Base-by-base conservation (phyloP, 2,329 filamentous ascomycete genomes). In the Aspergillus udagawae region DNA sequence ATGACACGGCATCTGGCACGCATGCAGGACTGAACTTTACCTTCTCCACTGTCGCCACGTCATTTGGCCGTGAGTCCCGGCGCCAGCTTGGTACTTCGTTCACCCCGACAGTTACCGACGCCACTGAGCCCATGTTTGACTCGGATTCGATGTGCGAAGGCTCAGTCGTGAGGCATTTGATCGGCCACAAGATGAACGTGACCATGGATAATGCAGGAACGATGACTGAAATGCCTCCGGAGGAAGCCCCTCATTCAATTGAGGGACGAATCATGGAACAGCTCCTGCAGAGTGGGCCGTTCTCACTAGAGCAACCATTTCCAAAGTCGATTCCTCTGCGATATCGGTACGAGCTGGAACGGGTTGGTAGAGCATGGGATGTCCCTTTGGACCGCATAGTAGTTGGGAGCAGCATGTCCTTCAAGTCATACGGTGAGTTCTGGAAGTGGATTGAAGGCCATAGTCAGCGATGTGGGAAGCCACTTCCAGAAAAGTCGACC, bases 301-400 rank as follows among this genome's bases (percentile, higher is more conserved):
- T 79, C 54, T 69, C 70, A 2, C 55, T 62, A 17, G 56, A 63
- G 5, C 62, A 66, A 9, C 57, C 65, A 8, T 68, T 71, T 20
- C 61, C 67, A 1, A 55, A 53, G 3, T 67, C 59, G 9, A 59
- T 75, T 20, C 65, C 72, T 4, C 56, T 77, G 17, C 65, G 73
- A 4, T 70, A 70, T 55, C 66, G 74, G 17, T 77, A 76, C 54
- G 75, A 76, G 51, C 52, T 75, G 23, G 73, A 75, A 52, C 65
- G 74, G 28, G 65, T 75, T 41, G 69, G 66, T 23, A 60, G 67
- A 20, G 61, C 64, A 4, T 74, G 70, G 66, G 53, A 58, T 9
- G 56, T 75, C 0, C 59, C 67, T 1, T 61, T 68, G 12, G 55
- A 70, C 7, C 52, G 59, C 5, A 70, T 76, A 58, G 59, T 74